Evolutionary conservation across 805 yeast genomes (phyloP), one percentile per base, ranked within the genome.

Genomic region (Kuraishia borneana): DNA sequence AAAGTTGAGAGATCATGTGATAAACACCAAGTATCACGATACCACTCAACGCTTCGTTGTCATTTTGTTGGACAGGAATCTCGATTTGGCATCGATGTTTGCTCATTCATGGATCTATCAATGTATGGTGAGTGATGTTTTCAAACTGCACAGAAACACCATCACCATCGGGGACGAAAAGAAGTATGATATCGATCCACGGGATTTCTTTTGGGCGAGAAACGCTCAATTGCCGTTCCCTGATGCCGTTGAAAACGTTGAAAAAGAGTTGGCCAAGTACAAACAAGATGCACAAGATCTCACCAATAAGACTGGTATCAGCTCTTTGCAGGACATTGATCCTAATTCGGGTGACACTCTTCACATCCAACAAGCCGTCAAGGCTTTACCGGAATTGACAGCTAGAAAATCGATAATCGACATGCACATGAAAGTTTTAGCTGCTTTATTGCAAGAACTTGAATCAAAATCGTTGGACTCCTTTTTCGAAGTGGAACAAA

Each of bases 61-160:
- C 45, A 68, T 94, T 21, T 56, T 92, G 27, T 58, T 92, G 30
- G 99, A 92, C 58, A 70, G 99, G 55, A 83, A 81, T 51, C 67
- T 92, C 39, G 97, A 92, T 57, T 65, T 92, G 40, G 79, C 92
- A 2, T 80, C 95, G 12, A 89, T 92, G 96, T 78, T 92, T 56
- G 73, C 89, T 1, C 99, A 92, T 58, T 84, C 96, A 9, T 89
- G 97, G 96, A 88, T 94, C 33, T 92, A 92, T 54, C 95, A 89
- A 61, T 87, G 96, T 48, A 77, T 92, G 73, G 92, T 92, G 14
- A 83, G 88, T 48, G 99, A 92, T 53, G 92, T 87, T 4, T 84
- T 92, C 53, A 70, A 73, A 34, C 65, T 92, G 46, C 71, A 77
- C 43, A 71, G 94, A 50, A 88, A 89, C 53, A 80, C 96, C 18